Evolutionary conservation across 2,329 filamentous ascomycete genomes (phyloP).

Genomic region (Fusarium tjaetaba): DNA sequence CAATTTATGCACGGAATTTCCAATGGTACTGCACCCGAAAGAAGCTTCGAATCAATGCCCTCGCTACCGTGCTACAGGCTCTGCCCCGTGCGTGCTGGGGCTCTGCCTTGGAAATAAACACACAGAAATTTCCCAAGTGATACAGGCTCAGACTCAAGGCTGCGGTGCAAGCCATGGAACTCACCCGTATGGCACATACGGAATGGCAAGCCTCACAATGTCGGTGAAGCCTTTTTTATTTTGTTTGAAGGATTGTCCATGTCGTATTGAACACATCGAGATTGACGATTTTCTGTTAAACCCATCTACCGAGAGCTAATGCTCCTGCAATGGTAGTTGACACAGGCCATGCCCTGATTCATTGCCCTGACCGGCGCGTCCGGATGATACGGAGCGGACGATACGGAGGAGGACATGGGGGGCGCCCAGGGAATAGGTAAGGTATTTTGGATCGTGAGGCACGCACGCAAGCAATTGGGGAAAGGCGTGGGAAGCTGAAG

Average conservation of each 20-base stretch:
- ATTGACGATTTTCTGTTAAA: background rate
- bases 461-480: background rate
- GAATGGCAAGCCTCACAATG: background rate
- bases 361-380: constrained; percentile 7
- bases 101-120: constrained; percentile 31
- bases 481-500: constrained; percentile 19
- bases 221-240: constrained; percentile 18
- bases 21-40: constrained; percentile 5
- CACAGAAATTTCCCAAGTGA: background rate
- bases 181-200: background rate
- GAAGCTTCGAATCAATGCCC: background rate
- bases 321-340: background rate
- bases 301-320: constrained; percentile 6
- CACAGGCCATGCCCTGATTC: background rate
- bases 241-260: background rate
- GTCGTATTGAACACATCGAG: constrained; percentile 3
- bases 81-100: constrained; percentile 13
- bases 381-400: constrained; percentile 30
- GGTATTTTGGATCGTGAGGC: background rate
- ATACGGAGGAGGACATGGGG: constrained; percentile 4
- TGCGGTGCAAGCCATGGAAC: constrained; percentile 25
- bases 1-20: background rate
- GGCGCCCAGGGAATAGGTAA: background rate
- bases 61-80: constrained; percentile 10
- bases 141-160: constrained; percentile 13